These are phyloP conservation scores for Suhomyces sp. DNA, from an alignment of 805 yeast genomes.

Conservation along the genomic window DNA sequence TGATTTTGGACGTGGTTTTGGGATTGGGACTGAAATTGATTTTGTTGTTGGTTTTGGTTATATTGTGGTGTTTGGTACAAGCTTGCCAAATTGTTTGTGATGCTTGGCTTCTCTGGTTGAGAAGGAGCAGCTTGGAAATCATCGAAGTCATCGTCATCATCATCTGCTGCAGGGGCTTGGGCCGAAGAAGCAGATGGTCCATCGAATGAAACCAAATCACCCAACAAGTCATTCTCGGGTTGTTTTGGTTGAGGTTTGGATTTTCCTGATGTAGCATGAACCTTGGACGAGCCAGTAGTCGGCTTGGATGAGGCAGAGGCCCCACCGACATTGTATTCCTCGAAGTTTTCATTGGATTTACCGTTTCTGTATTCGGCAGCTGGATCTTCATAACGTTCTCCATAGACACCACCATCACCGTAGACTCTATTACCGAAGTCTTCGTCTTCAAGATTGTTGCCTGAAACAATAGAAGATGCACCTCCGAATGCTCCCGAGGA, in stretches of 20 bases:
- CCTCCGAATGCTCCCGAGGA: conserved; percentile 57
- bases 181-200: conserved; percentile 17
- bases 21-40: conserved; percentile 13
- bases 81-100: conserved; percentile 26
- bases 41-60: conserved; percentile 9
- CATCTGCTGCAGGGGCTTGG: conserved; percentile 14
- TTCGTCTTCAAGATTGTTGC: conserved; percentile 43
- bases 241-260: conserved; percentile 30
- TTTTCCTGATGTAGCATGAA: conserved; percentile 29
- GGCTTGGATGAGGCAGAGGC: conserved; percentile 26
- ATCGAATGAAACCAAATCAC: conserved; percentile 43
- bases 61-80: conserved; percentile 28
- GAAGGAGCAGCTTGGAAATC: conserved; percentile 74
- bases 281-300: conserved; percentile 37
- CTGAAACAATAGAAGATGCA: conserved; percentile 36
- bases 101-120: conserved; percentile 19
- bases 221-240: conserved; percentile 49
- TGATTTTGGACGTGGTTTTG: conserved; percentile 7
- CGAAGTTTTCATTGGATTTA: conserved; percentile 44
- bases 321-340: conserved; percentile 58
- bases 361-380: conserved; percentile 43
- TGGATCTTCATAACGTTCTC: conserved; percentile 61
- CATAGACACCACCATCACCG: conserved; percentile 73
- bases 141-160: conserved; percentile 73
- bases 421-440: conserved; percentile 55